Evolutionary conservation across 805 yeast genomes (phyloP), one percentile per base, ranked within the genome.

Genomic region (Pichia cabralensis): DNA sequence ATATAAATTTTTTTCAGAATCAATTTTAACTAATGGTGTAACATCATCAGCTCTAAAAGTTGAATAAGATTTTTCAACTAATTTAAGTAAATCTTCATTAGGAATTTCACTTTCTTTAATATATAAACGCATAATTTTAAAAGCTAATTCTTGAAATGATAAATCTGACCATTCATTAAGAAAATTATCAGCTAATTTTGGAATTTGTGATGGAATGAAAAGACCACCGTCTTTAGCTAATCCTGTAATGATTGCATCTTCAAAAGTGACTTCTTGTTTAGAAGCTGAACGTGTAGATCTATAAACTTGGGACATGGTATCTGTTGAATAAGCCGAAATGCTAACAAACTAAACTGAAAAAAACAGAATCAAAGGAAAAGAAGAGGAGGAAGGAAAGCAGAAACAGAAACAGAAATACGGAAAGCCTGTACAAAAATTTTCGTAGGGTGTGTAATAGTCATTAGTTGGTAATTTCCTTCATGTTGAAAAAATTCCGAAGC

Each of bases 161-260:
- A 82, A 64, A 39, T 78, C 69, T 35, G 71, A 62, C 97, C 97
- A 89, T 42, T 65, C 60, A 25, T 62, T 52, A 35, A 79, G 58
- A 43, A 80, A 70, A 39, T 70, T 71, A 65, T 42, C 53, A 24
- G 50, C 58, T 21, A 82, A 67, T 42, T 67, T 56, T 38, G 97
- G 96, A 47, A 88, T 82, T 30, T 56, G 65, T 12, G 92, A 71
- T 30, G 98, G 99, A 36, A 92, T 69, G 58, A 84, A 92, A 26
- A 92, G 71, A 26, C 99, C 99, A 46, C 98, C 98, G 56, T 94
- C 99, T 31, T 82, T 76, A 35, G 97, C 97, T 51, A 92, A 69
- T 34, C 99, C 99, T 38, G 81, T 80, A 58, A 82, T 76, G 38
- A 83, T 80, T 15, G 80, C 89, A 34, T 76, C 86, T 57, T 83